Evolutionary conservation across 2,329 filamentous ascomycete genomes (phyloP).

Genomic region (Colletotrichum lupini): DNA sequence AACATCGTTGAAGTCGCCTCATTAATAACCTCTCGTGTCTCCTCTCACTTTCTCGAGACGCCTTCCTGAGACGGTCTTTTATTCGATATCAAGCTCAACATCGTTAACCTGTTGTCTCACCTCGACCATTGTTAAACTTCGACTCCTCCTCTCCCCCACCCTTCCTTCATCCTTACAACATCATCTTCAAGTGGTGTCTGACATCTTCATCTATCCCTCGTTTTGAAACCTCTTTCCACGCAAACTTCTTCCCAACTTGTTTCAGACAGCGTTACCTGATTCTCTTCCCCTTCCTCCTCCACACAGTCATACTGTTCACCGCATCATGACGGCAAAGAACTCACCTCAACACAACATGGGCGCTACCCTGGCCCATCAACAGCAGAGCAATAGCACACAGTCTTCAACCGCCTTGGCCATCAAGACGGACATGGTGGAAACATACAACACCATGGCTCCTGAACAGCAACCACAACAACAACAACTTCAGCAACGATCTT

Average conservation of each 20-base stretch:
- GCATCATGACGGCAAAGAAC: conserved; percentile 18
- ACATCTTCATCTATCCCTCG: background rate
- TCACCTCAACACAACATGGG: conserved; percentile 8
- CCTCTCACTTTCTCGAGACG: conserved; percentile 5
- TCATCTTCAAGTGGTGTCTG: conserved; percentile 2
- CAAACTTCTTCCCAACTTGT: conserved; percentile 20
- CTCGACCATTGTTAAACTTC: conserved; percentile 11
- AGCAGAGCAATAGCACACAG: conserved; percentile 2
- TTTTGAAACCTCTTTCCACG: conserved; percentile 17
- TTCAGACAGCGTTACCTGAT: conserved; percentile 11
- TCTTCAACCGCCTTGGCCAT: conserved; percentile 8
- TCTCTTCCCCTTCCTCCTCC: background rate
- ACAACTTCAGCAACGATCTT: background rate
- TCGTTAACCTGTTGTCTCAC: background rate
- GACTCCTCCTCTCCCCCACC: background rate
- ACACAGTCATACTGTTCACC: background rate
- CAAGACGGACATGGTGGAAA: conserved; percentile 2
- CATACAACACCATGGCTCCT: conserved; percentile 22
- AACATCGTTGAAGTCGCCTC: conserved; percentile 19
- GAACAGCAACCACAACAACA: conserved; percentile 15
- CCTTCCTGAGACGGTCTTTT: conserved; percentile 1
- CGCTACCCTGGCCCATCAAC: conserved; percentile 2
- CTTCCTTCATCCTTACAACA: conserved; percentile 5
- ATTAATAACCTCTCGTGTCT: conserved; percentile 17
- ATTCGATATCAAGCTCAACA: conserved; percentile 5